Evolutionary conservation across 495 filamentous ascomycete genomes (phyloP), one percentile per base, ranked within the genome.

Genomic region (Cercophora scortea): DNA sequence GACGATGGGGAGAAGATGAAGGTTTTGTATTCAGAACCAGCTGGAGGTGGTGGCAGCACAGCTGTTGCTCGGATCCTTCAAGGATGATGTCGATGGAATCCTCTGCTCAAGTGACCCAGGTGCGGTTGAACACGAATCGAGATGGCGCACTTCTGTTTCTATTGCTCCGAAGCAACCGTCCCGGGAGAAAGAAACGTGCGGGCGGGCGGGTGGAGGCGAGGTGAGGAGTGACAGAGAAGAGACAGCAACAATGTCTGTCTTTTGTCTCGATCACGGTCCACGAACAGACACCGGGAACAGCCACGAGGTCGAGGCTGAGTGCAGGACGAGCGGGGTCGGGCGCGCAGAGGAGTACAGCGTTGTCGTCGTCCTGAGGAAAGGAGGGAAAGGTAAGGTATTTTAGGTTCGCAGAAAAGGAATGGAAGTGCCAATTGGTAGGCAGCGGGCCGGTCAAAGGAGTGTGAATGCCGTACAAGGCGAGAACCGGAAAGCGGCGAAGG

Each of bases 121-220:
- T 47, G 57, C 55, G 54, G 65, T 68, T 49, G 47, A 58, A 71
- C 64, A 70, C 50, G 63, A 58, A 70, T 64, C 61, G 67, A 62
- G 58, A 50, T 52, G 52, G 44, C 32, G 17, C 8, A 10, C 50
- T 47, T 56, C 41, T 48, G 34, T 19, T 56, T 51, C 39, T 59
- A 40, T 50, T 59, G 56, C 52, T 46, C 47, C 58, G 52, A 45
- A 17, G 34, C 25, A 44, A 39, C 19, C 49, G 60, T 58, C 52
- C 46, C 45, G 42, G 54, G 48, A 47, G 56, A 56, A 63, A 25
- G 25, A 62, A 57, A 47, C 66, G 25, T 25, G 42, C 42, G 17
- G 13, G n/a, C 42, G 17, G 13, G n/a, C 17, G 42, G 9, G 13
- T 44, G 61, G 58, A 56, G 56, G 70, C 60, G 61, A 64, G 58